Percentiles rank a stretch among this genome's conserved stretches.
These are phyloP conservation scores for Diospyros kaki DNA, from an alignment of 148 eudicot genomes.

Conservation along the genomic window DNA sequence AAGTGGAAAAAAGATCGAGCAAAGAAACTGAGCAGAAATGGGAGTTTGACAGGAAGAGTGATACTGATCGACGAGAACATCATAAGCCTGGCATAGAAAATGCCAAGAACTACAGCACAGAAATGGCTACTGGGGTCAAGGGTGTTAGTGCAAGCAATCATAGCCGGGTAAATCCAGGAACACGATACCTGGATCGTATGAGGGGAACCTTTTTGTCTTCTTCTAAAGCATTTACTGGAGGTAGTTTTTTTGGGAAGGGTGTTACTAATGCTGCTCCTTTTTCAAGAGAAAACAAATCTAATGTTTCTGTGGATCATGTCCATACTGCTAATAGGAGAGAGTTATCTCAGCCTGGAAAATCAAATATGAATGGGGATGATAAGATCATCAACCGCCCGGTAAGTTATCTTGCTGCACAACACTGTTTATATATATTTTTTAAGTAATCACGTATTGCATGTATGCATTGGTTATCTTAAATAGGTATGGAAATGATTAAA, in stretches of 20 bases:
- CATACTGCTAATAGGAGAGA: slow-evolving; percentile 55
- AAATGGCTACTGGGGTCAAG: slow-evolving; percentile 45
- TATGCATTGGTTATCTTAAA: neutral
- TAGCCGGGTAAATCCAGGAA: slow-evolving; percentile 63
- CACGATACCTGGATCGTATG: slow-evolving; percentile 87
- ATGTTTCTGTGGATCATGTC: slow-evolving; percentile 37
- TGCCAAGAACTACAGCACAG: slow-evolving; percentile 41
- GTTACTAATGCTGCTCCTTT: slow-evolving; percentile 33
- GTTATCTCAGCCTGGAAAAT: slow-evolving; percentile 37
- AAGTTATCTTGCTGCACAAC: slow-evolving; percentile 31
- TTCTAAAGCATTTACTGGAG: slow-evolving; percentile 80
- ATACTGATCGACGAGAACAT: slow-evolving; percentile 52
- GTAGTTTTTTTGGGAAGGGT: slow-evolving; percentile 74
- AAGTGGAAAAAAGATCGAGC: slow-evolving; percentile 62
- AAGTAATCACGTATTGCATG: neutral
- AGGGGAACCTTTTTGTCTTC: slow-evolving; percentile 81
- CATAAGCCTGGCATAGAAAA: slow-evolving; percentile 43
- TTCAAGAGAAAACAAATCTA: slow-evolving; percentile 64
- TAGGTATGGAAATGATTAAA: neutral
- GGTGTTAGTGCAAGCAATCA: slow-evolving; percentile 39
- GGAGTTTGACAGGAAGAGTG: slow-evolving; percentile 57
- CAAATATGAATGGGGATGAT: slow-evolving; percentile 48
- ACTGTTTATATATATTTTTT: neutral
- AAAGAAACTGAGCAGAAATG: slow-evolving; percentile 59
- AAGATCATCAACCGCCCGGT: slow-evolving; percentile 44